A percentile compares a stretch with the other conserved stretches of the same genome.
These are phyloP conservation scores for Geotrichum phurueaensis DNA, from an alignment of 1,139 yeast genomes.

Conservation along the genomic window DNA sequence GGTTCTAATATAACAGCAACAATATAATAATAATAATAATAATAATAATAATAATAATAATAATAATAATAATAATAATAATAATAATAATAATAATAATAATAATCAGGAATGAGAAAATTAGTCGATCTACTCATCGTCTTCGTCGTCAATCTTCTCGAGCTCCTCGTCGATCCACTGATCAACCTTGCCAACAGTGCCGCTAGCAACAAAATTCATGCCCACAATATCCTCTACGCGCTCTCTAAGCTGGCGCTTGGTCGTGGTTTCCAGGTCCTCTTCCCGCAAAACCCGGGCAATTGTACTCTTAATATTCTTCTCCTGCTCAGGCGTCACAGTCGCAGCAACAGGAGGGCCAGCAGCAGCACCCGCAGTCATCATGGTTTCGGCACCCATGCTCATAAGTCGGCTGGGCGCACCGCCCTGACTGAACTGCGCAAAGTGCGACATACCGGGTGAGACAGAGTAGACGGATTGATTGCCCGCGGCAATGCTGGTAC, in stretches of 20 bases:
- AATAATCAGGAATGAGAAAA: no score
- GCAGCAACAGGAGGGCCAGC: neutral
- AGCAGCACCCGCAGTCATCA: neutral
- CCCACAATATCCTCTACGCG: slow-evolving; percentile 36
- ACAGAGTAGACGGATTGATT: neutral
- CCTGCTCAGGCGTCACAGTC: slow-evolving; percentile 17
- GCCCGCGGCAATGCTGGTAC: neutral
- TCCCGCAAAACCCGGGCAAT: slow-evolving; percentile 31
- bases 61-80: neutral
- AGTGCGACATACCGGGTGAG: slow-evolving; percentile 1
- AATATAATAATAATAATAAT: neutral
- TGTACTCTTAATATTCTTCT: slow-evolving; percentile 23
- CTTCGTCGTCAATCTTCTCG: slow-evolving; percentile 27
- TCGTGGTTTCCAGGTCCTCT: slow-evolving; percentile 36
- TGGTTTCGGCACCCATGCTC: neutral
- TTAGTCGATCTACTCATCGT: slow-evolving; percentile 11
- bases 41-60: neutral
- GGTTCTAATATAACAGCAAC: neutral
- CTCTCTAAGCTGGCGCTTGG: slow-evolving; percentile 34
- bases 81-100: neutral
- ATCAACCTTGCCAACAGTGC: slow-evolving; percentile 31
- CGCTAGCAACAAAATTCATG: slow-evolving; percentile 31
- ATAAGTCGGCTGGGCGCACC: neutral
- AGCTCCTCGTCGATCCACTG: slow-evolving; percentile 36
- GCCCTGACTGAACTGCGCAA: slow-evolving; percentile 1